These are phyloP conservation scores for Sarocladium oryzae DNA, from an alignment of 2,329 filamentous ascomycete genomes.

Conservation along the genomic window DNA sequence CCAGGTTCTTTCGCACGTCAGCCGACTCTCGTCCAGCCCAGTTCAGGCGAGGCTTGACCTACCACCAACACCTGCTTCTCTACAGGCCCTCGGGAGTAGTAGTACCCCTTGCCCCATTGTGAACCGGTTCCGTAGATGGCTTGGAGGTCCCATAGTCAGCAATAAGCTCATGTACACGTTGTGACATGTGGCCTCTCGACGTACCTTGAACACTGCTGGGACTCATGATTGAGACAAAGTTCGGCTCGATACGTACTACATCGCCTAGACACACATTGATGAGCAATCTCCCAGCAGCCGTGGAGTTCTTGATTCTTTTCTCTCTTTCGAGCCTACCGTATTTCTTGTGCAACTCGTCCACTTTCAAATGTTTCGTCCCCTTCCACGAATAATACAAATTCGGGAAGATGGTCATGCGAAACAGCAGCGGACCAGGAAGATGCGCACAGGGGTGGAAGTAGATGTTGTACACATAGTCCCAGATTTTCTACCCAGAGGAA, in stretches of 20 bases:
- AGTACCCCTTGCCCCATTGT: background rate
- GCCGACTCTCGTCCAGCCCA: too few species aligned
- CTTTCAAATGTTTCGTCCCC: constrained; percentile 3
- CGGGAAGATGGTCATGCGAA: constrained; percentile 1
- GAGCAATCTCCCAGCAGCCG: background rate
- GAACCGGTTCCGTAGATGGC: background rate
- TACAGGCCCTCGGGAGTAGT: background rate
- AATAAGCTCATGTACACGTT: background rate
- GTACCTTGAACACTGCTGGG: background rate
- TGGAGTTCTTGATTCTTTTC: background rate
- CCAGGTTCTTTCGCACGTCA: background rate
- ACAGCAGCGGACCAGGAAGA: constrained; percentile 4
- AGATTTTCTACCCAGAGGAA: too few species aligned
- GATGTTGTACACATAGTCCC: constrained; percentile 2
- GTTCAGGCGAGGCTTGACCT: background rate
- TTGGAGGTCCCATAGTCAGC: background rate
- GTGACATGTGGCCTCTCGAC: background rate
- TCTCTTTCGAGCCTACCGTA: background rate
- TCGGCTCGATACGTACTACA: background rate
- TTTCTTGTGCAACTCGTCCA: background rate
- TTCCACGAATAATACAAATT: constrained; percentile 7
- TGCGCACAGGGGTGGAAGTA: constrained; percentile 4
- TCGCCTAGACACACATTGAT: background rate
- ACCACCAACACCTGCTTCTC: background rate
- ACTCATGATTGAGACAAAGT: background rate